Evolutionary conservation across 108 stramenopile genomes (phyloP).

Genomic region (Aurantiochytrium sp.): DNA sequence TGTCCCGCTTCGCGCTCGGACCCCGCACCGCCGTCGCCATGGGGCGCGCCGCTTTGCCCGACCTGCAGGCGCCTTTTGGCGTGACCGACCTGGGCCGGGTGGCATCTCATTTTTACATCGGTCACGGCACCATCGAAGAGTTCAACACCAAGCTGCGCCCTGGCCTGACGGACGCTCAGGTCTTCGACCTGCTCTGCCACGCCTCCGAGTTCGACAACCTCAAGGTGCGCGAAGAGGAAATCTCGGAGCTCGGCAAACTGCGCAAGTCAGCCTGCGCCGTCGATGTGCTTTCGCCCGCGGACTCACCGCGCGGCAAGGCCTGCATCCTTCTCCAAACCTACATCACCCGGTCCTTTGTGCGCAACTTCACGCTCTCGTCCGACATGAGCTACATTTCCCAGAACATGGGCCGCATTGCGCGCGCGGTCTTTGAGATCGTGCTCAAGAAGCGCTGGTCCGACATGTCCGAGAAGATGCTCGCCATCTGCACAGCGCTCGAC

Average conservation of each 20-base stretch:
- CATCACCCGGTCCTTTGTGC: constrained; percentile 66
- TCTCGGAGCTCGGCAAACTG: constrained; percentile 63
- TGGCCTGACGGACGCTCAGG: constrained; percentile 68
- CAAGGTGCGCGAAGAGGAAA: constrained; percentile 87
- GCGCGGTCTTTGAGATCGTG: constrained; percentile 95
- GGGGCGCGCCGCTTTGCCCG: neutral
- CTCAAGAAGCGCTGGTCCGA: constrained; percentile 60
- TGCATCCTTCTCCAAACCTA: constrained; percentile 84
- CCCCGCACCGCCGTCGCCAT: constrained; percentile 67
- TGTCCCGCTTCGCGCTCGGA: constrained; percentile 74
- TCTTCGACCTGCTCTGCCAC: constrained; percentile 74
- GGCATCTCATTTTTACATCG: constrained; percentile 96
- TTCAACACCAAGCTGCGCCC: constrained; percentile 77
- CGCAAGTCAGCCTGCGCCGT: constrained; percentile 36
- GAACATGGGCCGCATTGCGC: constrained; percentile 86
- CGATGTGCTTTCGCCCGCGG: constrained; percentile 57
- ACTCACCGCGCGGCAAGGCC: constrained; percentile 80
- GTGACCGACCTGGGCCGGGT: constrained; percentile 86
- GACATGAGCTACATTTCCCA: constrained; percentile 95
- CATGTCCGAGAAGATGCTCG: constrained; percentile 56
- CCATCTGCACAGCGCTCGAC: constrained; percentile 87
- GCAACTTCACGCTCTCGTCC: constrained; percentile 83
- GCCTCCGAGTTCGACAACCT: constrained; percentile 93
- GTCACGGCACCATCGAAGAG: constrained; percentile 81
- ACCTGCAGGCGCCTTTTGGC: constrained; percentile 15